phyloP scores from a whole-genome alignment of 2,329 filamentous ascomycete species.

The Zymoseptoria pseudotritici region DNA sequence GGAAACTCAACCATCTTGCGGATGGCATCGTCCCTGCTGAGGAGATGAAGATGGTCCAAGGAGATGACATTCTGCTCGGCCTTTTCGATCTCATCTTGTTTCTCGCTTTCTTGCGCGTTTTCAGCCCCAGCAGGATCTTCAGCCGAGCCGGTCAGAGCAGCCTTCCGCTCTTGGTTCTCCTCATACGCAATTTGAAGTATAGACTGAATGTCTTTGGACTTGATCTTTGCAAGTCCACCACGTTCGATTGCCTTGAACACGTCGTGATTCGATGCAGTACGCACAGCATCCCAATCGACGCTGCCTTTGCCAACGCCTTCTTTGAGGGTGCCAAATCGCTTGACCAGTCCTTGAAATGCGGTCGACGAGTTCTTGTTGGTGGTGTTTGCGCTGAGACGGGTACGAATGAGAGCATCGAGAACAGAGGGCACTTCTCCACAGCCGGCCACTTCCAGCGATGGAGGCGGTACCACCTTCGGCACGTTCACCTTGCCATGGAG shows the following conservation, averaged over 20 bases:
- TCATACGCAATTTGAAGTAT: slow-evolving; percentile 66
- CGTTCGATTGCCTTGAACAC: slow-evolving; percentile 62
- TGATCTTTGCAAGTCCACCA: slow-evolving; percentile 64
- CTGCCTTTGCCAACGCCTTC: slow-evolving; percentile 61
- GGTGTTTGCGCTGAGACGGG: slow-evolving; percentile 55
- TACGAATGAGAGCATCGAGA: slow-evolving; percentile 56
- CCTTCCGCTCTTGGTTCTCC: slow-evolving; percentile 55
- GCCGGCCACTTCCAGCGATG: slow-evolving; percentile 64
- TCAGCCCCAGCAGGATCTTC: slow-evolving; percentile 32
- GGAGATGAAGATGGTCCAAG: slow-evolving; percentile 52
- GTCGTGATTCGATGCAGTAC: slow-evolving; percentile 49
- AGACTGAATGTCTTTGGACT: slow-evolving; percentile 64
- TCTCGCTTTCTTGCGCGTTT: slow-evolving; percentile 44
- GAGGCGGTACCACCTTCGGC: slow-evolving; percentile 60
- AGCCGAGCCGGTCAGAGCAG: slow-evolving; percentile 40
- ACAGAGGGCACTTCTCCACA: slow-evolving; percentile 61
- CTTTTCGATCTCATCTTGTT: slow-evolving; percentile 50
- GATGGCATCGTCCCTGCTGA: slow-evolving; percentile 52
- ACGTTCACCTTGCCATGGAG: slow-evolving; percentile 58
- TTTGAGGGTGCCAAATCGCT: slow-evolving; percentile 55
- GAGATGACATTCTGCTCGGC: slow-evolving; percentile 56
- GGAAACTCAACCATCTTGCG: slow-evolving; percentile 51
- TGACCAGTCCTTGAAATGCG: slow-evolving; percentile 59
- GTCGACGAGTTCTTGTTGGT: slow-evolving; percentile 54
- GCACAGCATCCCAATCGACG: slow-evolving; percentile 68